These are phyloP conservation scores for Monosporozyma servazzii DNA, from an alignment of 805 yeast genomes.

Conservation along the genomic window DNA sequence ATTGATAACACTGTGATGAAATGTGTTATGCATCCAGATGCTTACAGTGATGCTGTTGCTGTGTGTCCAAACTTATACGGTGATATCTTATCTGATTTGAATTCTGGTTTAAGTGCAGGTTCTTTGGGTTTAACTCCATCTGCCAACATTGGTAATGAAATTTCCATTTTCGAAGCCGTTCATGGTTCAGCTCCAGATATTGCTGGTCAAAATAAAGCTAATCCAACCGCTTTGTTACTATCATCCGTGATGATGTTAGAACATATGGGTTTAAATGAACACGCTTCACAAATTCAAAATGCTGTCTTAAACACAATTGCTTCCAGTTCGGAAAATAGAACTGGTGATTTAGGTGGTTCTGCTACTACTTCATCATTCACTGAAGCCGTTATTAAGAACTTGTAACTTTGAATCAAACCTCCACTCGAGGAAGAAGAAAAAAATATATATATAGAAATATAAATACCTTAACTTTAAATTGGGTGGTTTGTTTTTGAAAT, in stretches of 20 bases:
- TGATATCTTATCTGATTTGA: conserved; percentile 96
- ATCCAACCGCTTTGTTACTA: conserved; percentile 94
- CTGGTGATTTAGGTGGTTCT: conserved; percentile 84
- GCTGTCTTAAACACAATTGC: conserved; percentile 87
- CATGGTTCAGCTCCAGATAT: conserved; percentile 99
- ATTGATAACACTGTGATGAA: conserved; percentile 92
- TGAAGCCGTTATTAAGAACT: conserved; percentile 67
- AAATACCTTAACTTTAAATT: neutral
- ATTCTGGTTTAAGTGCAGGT: conserved; percentile 90
- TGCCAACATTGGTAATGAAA: conserved; percentile 98
- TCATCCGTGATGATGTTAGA: conserved; percentile 98
- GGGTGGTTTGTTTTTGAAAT: neutral
- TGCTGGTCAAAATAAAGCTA: conserved; percentile 97
- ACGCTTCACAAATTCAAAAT: conserved; percentile 77
- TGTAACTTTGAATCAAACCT: conserved; percentile 10
- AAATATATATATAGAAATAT: neutral
- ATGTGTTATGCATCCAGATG: conserved; percentile 78
- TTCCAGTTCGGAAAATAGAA: conserved; percentile 91
- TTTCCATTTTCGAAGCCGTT: conserved; percentile 97
- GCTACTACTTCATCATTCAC: conserved; percentile 88
- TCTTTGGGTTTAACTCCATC: conserved; percentile 98
- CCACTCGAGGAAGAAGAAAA: neutral
- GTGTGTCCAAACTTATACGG: conserved; percentile 99
- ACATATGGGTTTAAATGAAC: conserved; percentile 83
- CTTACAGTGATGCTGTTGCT: conserved; percentile 77